Evolutionary conservation across 1,284 basidiomycete genomes (phyloP).

Genomic region (Termitomyces sp.): DNA sequence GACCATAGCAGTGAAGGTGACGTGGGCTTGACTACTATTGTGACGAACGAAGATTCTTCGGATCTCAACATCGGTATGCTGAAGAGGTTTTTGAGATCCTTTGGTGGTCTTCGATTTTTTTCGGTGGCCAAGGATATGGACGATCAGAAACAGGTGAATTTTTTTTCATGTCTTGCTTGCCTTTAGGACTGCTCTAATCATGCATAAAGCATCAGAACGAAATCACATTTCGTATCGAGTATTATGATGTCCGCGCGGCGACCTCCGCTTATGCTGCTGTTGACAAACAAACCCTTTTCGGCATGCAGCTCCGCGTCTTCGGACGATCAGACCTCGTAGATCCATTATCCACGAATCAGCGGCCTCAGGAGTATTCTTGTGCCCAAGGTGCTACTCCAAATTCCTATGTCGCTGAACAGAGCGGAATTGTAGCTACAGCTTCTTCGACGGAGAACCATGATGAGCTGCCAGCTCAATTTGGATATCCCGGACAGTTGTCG

Average conservation of each 20-base stretch:
- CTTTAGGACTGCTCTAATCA: background rate
- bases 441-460: constrained; percentile 12
- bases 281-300: constrained; percentile 36
- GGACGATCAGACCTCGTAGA: constrained; percentile 18
- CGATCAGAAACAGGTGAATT: constrained; percentile 20
- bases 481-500: constrained; percentile 26
- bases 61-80: constrained; percentile 25
- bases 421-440: constrained; percentile 20
- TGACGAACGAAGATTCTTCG: background rate
- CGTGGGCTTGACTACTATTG: background rate
- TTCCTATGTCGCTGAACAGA: constrained; percentile 6
- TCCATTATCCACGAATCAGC: constrained; percentile 2
- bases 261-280: constrained; percentile 38
- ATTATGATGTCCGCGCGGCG: constrained; percentile 55
- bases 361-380: background rate
- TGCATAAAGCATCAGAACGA: constrained; percentile 13
- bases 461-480: constrained; percentile 12
- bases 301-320: constrained; percentile 35
- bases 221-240: constrained; percentile 54
- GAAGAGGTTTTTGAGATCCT: constrained; percentile 29
- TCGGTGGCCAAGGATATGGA: constrained; percentile 12
- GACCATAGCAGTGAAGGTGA: constrained; percentile 4
- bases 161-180: constrained; percentile 14
- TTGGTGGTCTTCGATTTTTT: constrained; percentile 31
- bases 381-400: background rate